These are phyloP conservation scores for Lachancea thermotolerans DNA, from an alignment of 805 yeast genomes.

Conservation along the genomic window DNA sequence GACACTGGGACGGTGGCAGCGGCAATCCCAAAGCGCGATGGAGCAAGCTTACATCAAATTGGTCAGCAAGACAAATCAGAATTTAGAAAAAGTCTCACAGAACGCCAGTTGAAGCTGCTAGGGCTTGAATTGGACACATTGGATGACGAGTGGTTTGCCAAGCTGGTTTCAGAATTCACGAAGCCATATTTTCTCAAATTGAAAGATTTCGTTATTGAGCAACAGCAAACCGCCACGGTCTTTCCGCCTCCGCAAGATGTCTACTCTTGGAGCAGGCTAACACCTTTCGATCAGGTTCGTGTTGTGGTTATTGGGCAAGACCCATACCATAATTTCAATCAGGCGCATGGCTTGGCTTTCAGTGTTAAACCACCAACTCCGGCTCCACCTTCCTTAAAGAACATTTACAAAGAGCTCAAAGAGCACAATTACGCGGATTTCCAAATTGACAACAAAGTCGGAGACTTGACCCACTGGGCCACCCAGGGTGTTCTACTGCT, in stretches of 20 bases:
- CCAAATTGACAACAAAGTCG: slow-evolving; percentile 41
- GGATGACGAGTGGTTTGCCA: slow-evolving; percentile 72
- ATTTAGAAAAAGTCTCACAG: slow-evolving; percentile 12
- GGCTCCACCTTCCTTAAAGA: slow-evolving; percentile 81
- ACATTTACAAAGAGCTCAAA: slow-evolving; percentile 74
- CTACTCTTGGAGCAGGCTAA: slow-evolving; percentile 86
- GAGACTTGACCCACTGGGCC: slow-evolving; percentile 78
- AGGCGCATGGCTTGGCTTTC: slow-evolving; percentile 96
- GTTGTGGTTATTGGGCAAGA: slow-evolving; percentile 91
- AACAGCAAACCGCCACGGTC: slow-evolving; percentile 42
- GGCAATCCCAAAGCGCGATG: not conserved
- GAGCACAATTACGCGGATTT: slow-evolving; percentile 69
- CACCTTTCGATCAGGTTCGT: slow-evolving; percentile 67
- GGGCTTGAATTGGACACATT: slow-evolving; percentile 62
- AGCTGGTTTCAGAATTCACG: slow-evolving; percentile 61
- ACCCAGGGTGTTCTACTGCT: slow-evolving; percentile 77
- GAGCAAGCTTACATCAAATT: not conserved
- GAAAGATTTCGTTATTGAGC: slow-evolving; percentile 53
- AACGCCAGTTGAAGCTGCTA: slow-evolving; percentile 34
- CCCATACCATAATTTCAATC: slow-evolving; percentile 88
- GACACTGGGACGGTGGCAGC: not conserved
- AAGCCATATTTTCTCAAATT: slow-evolving; percentile 78
- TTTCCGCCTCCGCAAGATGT: slow-evolving; percentile 76
- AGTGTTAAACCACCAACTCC: slow-evolving; percentile 79
- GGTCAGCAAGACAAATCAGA: slow-evolving; percentile 5